These are phyloP conservation scores for Cochlearia excelsa DNA, from an alignment of 345 rosid species.

Conservation along the genomic window DNA sequence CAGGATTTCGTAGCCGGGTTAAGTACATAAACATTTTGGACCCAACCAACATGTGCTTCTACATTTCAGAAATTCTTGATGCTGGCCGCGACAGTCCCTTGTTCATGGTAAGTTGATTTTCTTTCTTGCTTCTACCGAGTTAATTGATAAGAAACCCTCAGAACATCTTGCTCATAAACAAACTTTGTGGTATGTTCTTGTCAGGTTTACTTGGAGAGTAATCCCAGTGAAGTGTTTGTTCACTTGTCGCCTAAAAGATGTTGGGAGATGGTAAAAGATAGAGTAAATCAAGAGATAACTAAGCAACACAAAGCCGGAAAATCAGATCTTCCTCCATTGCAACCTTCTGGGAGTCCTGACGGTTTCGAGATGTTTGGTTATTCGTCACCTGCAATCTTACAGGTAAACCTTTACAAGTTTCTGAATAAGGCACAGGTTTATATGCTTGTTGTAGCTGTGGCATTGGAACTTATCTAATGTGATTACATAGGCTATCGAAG, in stretches of 20 bases:
- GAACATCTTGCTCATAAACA: background rate
- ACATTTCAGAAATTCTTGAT: constrained; percentile 87
- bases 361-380: constrained; percentile 97
- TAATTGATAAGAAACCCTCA: background rate
- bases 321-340: constrained; percentile 78
- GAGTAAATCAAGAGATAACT: constrained; percentile 86
- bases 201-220: constrained; percentile 83
- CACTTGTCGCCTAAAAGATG: constrained; percentile 81
- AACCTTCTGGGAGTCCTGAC: constrained; percentile 96
- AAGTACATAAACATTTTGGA: constrained; percentile 74
- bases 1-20: constrained; percentile 95
- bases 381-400: constrained; percentile 86
- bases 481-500: constrained; percentile 72
- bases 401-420: constrained; percentile 48
- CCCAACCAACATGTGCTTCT: constrained; percentile 70
- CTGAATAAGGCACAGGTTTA: constrained; percentile 1
- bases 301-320: constrained; percentile 80
- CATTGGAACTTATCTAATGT: constrained; percentile 2
- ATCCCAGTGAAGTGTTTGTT: constrained; percentile 74
- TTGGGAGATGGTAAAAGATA: constrained; percentile 98
- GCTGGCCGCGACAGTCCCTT: constrained; percentile 66
- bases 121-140: background rate
- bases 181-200: constrained; percentile 26
- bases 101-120: constrained; percentile 60
- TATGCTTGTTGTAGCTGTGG: background rate